Evolutionary conservation across 2,329 filamentous ascomycete species (phyloP).

Genomic region (Capronia coronata): DNA sequence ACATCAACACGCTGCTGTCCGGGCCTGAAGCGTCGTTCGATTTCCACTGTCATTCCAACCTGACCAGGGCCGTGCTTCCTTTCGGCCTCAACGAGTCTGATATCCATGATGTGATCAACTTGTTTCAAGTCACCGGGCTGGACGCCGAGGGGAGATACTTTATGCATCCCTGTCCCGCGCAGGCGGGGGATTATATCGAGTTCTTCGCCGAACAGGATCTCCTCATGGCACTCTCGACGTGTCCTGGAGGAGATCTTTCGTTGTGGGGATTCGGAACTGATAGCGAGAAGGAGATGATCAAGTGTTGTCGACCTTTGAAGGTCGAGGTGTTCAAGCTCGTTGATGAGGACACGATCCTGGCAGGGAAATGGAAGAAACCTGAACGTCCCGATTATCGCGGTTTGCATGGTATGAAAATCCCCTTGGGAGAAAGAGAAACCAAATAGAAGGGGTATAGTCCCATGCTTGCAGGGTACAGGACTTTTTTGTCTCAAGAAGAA

Average conservation of each 20-base stretch:
- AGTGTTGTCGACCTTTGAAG: conserved; percentile 67
- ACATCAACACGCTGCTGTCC: conserved; percentile 67
- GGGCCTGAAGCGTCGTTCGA: conserved; percentile 59
- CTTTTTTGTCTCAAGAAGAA: too few relatives aligned
- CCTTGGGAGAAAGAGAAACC: conserved; percentile 32
- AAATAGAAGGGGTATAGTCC: conserved; percentile 9
- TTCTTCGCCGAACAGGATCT: conserved; percentile 76
- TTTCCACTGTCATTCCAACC: conserved; percentile 78
- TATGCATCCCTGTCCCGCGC: conserved; percentile 52
- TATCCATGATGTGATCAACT: conserved; percentile 77
- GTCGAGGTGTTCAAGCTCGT: conserved; percentile 64
- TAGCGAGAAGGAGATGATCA: conserved; percentile 57
- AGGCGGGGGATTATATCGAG: conserved; percentile 54
- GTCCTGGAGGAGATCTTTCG: conserved; percentile 73
- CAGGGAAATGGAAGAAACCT: conserved; percentile 59
- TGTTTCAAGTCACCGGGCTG: conserved; percentile 78
- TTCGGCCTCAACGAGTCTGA: conserved; percentile 65
- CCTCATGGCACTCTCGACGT: conserved; percentile 58
- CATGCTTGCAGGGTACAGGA: too few relatives aligned
- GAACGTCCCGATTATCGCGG: conserved; percentile 57
- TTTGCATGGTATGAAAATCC: conserved; percentile 57
- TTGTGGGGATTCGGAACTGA: conserved; percentile 66
- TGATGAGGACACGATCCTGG: conserved; percentile 38
- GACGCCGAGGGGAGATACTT: conserved; percentile 68
- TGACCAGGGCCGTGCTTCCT: conserved; percentile 64